Evolutionary conservation across 192 early-diverging fungal genomes (phyloP), one percentile per base, ranked within the genome.

Genomic region (Pilaira anomala): DNA sequence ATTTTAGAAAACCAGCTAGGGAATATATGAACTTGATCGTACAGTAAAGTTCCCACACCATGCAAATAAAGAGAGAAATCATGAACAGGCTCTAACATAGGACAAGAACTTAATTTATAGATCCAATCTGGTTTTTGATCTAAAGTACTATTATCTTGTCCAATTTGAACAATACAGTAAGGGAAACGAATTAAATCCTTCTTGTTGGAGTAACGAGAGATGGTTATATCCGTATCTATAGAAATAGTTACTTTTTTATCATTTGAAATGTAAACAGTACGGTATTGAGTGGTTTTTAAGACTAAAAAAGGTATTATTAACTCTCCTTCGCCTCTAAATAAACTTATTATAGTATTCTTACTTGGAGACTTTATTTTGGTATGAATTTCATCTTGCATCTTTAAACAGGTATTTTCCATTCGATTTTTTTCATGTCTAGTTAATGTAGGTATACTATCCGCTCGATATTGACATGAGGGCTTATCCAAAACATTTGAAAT

Each of bases 151-250:
- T 19, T n/a, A 7, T 60, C 13, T 29, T 48, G 21, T 18, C 29
- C 28, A 3, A 65, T 39, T 42, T 65, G 63, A 16, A 65, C n/a
- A 19, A 65, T 51, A 44, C 51, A 53, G n/a, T 53, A 65, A 26
- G 63, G 48, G 13, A 65, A 54, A 8, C 63, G 52, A 12, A 36
- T 28, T 19, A 46, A n/a, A 18, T 55, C 50, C n/a, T 60, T 60
- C 40, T 24, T 13, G 21, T 7, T 40, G n/a, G 56, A 24, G 3
- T n/a, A 55, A 33, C 29, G 28, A 28, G 33, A 39, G 18, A 58
- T 58, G 29, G 56, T 14, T 16, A 58, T 58, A 21, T 58, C 56
- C 12, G 56, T 58, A 39, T 58, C 56, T 14, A 58, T 22, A 21
- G 56, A 41, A 0, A 58, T 24, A 11, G 40, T 36, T 41, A 58